Conservation (phyloP, 1,139 yeast genomes). For the Geotrichum candidum region DNA sequence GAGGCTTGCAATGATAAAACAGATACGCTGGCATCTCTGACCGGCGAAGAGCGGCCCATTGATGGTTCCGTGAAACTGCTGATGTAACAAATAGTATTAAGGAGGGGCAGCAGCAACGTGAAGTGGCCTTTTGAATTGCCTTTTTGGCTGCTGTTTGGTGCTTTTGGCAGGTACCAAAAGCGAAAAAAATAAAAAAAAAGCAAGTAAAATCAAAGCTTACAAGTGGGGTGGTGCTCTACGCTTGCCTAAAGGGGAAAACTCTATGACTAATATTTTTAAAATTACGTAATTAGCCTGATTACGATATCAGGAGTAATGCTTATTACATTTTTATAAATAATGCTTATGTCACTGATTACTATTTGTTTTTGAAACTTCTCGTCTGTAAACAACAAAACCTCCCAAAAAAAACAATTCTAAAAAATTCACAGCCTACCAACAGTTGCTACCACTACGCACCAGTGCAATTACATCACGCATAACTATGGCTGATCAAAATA, state of each 20-base stretch:
- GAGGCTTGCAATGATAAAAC: not conserved
- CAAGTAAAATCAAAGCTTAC: not conserved
- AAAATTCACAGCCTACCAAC: not conserved
- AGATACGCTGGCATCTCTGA: not conserved
- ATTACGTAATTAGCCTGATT: not conserved
- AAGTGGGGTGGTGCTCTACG: not conserved
- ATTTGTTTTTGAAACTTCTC: not conserved
- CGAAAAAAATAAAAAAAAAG: not conserved
- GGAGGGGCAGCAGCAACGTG: not conserved
- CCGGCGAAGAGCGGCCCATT: not conserved
- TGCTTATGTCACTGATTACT: not conserved
- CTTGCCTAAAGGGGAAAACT: not conserved
- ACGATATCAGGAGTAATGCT: not conserved
- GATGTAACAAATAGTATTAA: not conserved
- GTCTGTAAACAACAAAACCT: not conserved
- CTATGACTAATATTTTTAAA: not conserved
- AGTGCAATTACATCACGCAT: not conserved
- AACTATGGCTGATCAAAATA: conserved; percentile 6
- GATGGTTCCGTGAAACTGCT: not conserved
- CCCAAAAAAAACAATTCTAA: not conserved
- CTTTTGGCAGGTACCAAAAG: not conserved
- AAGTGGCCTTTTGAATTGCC: not conserved
- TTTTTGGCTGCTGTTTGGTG: not conserved
- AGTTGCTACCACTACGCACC: not conserved
- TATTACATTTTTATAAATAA: not conserved